Base-by-base conservation (phyloP, 257 asterid species). In the Scutellaria barbata region DNA sequence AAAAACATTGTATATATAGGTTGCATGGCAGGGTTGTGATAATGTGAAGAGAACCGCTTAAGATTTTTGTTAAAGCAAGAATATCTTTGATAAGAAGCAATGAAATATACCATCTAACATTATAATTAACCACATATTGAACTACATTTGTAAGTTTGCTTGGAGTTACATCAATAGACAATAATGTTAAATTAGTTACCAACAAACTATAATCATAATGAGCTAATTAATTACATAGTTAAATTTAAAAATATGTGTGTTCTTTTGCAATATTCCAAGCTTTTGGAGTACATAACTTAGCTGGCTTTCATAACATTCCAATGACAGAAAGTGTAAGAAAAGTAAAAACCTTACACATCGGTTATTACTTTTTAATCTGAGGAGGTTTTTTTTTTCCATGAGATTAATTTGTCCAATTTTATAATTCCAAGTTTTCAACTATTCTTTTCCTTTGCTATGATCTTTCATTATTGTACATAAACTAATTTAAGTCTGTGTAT, bases 41-140 rank as follows among this genome's bases (percentile, higher is more conserved):
- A 54, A 74, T 82, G 81, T 77, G 83, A 82, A 77, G 65, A 64
- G 84, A 81, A 81, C 74, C 52, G 12, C 52, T 56, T 3, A 75
- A 64, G 83, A 75, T 79, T 87, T 85, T 46, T 71, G 81, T 30
- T 75, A 66, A 87, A 84, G 90, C 81, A 90, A 87, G 96, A 81
- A 86, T 92, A 78, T 86, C 98, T 88, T 92, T 75, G 50, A 43
- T 13, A 66, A 46, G 87, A 89, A 92, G 96, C 82, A 88, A 89
- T 78, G 85, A 84, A 73, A 67, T 75, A 40, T 63, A 46, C 64
- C 64, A 57, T n/a, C 45, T 39, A 46, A 41, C 9, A 55, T 8
- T 63, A 53, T 65, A 50, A 71, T 39, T 46, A 33, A 57, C 42
- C 41, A 59, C 55, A 33, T 16, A 20, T 42, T 46, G 68, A 72